Base-by-base conservation (phyloP, 305 asterid genomes). In the Fraxinus angustifolia region DNA sequence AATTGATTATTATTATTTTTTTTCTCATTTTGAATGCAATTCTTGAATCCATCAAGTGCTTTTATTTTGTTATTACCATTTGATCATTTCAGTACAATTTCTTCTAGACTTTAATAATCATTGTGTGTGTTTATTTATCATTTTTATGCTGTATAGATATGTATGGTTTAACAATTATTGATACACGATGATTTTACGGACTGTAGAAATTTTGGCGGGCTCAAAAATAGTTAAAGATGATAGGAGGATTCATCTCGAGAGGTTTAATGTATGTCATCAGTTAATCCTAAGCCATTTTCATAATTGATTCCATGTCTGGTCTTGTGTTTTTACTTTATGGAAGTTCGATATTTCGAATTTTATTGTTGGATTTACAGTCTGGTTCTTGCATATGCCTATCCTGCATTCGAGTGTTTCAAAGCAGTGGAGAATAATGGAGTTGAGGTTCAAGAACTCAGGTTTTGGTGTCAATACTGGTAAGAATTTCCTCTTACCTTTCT, bases 381-480 rank as follows among this genome's bases (percentile, higher is more conserved):
- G 91, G 90, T 91, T 81, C 93, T 95, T 38, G 99, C 98, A 77
- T 95, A 93, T 85, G 99, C 93, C 10, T 95, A 95, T 77, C 99
- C 99, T 79, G 99, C 98, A 6, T 90, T 92, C 82, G 97, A 93
- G 76, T 95, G 99, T 80, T 95, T 92, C 86, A 95, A 91, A 86
- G 86, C 93, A 6, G 82, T 95, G 78, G 99, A 93, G 89, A 95
- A 87, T 82, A 86, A 89, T 87, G 87, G 87, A 87, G 98, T 94
- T 16, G 91, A 85, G 28, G 88, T 87, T 82, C 92, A 87, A 56
- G 98, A 95, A 68, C 93, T 95, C 82, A 83, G 97, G 8, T 95
- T 91, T 76, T 95, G 99, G 99, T 95, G 99, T 82, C 99, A 91
- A 84, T 95, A 95, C 82, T 95, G 99, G 99, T 95, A 89, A 81